Percentiles rank a stretch among this genome's conserved stretches.
phyloP scores from a whole-genome alignment of 2,329 filamentous ascomycete species.

The Cyanodermella asteris region DNA sequence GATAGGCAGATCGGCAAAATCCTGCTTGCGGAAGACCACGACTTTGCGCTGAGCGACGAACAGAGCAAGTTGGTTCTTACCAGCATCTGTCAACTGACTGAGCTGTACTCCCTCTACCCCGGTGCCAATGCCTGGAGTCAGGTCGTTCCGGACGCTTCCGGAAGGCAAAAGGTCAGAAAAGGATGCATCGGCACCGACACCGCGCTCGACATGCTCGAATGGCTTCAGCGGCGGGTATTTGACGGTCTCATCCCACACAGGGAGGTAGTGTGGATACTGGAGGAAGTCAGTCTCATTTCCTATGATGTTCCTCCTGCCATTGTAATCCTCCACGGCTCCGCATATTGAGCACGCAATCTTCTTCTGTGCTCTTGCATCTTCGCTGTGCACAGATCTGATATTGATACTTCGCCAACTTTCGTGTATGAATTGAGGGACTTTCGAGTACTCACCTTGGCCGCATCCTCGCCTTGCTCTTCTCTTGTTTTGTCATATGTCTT shows the following conservation, averaged over 20 bases:
- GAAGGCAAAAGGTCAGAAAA: constrained; percentile 7
- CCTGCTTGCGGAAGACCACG: constrained; percentile 47
- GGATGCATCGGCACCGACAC: constrained; percentile 4
- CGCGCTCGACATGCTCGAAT: constrained; percentile 6
- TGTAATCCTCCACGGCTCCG: too few species aligned
- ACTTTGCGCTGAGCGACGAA: constrained; percentile 35
- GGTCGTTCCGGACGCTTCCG: constrained; percentile 28
- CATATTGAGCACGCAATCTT: too few species aligned
- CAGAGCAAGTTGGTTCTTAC: constrained; percentile 52
- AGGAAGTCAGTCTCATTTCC: constrained; percentile 1
- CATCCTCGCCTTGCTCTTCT: constrained; percentile 5
- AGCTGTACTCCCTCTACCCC: constrained; percentile 52
- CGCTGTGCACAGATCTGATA: too few species aligned
- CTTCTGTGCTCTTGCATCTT: too few species aligned
- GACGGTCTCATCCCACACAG: constrained; percentile 5
- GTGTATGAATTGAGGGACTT: too few species aligned
- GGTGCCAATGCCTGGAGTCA: constrained; percentile 54
- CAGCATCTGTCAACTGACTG: constrained; percentile 41
- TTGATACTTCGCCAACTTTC: too few species aligned
- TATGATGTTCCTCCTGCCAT: too few species aligned
- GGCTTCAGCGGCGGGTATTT: constrained; percentile 9
- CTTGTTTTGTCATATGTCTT: constrained; percentile 4
- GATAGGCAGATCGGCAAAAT: constrained; percentile 50
- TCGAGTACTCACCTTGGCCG: too few species aligned
- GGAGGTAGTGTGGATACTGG: constrained; percentile 6